Evolutionary conservation across 1,284 basidiomycete species (phyloP).

Genomic region (Schizophyllum amplum): DNA sequence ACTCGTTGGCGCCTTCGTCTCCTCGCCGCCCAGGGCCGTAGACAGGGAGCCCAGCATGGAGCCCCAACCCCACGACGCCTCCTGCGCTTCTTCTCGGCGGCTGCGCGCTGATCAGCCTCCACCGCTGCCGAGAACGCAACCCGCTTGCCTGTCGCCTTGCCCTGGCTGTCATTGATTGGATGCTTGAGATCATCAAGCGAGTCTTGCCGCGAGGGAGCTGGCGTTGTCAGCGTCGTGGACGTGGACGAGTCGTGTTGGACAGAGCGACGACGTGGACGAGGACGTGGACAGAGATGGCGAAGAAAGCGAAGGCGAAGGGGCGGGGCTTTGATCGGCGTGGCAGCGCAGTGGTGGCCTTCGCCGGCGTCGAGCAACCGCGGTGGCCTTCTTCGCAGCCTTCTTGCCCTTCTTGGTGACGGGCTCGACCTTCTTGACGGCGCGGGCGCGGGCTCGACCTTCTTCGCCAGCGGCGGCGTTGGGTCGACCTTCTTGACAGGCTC

Average conservation of each 20-base stretch:
- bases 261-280: neutral
- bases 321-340: neutral
- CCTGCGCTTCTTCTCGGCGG: neutral
- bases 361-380: too few species aligned
- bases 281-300: neutral
- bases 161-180: neutral
- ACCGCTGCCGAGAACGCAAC: neutral
- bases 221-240: neutral
- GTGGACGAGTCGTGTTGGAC: neutral
- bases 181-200: neutral
- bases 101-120: neutral
- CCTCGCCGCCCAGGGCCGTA: neutral
- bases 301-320: neutral
- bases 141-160: neutral
- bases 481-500: slow-evolving; percentile 12
- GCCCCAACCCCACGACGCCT: neutral
- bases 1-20: neutral
- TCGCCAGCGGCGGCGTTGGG: slow-evolving; percentile 8
- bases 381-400: neutral
- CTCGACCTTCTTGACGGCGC: neutral
- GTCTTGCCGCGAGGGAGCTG: neutral
- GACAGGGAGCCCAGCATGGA: neutral
- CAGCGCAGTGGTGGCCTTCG: neutral
- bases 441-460: neutral
- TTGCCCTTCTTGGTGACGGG: neutral